phyloP scores from a whole-genome alignment of 352 stramenopile genomes.

The Globisporangium iwayamae region DNA sequence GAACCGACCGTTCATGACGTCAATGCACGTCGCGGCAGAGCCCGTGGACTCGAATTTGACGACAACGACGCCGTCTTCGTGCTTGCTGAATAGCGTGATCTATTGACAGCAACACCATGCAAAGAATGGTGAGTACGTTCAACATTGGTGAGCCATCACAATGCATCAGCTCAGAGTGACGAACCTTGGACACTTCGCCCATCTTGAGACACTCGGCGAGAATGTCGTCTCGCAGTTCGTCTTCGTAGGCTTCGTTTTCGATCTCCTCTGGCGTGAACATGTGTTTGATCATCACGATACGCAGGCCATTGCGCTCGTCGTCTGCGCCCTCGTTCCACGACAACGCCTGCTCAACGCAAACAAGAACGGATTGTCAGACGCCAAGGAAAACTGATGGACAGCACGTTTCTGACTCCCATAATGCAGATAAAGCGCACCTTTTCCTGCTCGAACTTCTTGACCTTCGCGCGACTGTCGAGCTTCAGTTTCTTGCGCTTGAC shows the following conservation, averaged over 20 bases:
- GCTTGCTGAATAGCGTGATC: constrained; percentile 95
- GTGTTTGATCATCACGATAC: constrained; percentile 96
- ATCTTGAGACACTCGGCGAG: constrained; percentile 85
- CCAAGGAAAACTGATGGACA: neutral
- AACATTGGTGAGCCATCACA: neutral
- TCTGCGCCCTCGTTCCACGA: constrained; percentile 95
- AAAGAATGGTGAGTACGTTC: neutral
- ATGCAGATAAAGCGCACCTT: constrained; percentile 35
- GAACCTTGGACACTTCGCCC: constrained; percentile 69
- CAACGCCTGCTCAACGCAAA: constrained; percentile 75
- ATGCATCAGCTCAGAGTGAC: neutral
- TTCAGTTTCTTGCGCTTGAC: constrained; percentile 79
- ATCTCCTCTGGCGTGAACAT: constrained; percentile 92
- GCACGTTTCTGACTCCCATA: neutral
- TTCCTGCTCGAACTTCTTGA: constrained; percentile 86
- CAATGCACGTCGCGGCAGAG: constrained; percentile 82
- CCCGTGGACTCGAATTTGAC: constrained; percentile 92
- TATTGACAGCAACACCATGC: constrained; percentile 31
- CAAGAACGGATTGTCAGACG: constrained; percentile 5
- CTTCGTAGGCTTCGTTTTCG: constrained; percentile 68
- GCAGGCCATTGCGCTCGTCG: constrained; percentile 86
- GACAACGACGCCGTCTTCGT: constrained; percentile 90
- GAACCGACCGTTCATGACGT: constrained; percentile 87
- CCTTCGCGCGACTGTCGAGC: constrained; percentile 79
- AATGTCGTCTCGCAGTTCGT: constrained; percentile 78